Conservation (phyloP, 805 yeast species). For the Tetrapisispora pingtungensis region DNA sequence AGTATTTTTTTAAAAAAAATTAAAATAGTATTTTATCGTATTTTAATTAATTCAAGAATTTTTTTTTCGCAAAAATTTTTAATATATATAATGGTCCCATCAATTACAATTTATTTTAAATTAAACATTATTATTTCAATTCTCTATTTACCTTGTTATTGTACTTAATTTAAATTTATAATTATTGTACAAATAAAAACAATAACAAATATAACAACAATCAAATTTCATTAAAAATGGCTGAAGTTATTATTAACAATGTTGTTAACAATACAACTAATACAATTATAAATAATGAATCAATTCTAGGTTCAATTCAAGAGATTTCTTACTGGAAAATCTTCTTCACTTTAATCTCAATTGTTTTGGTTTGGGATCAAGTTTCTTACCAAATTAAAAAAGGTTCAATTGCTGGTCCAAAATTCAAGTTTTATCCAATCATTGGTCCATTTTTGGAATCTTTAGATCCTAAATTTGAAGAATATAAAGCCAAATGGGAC, state of each 20-base stretch:
- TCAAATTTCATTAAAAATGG: too few relatives aligned
- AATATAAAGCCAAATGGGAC: slow-evolving; percentile 86
- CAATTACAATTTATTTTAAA: too few relatives aligned
- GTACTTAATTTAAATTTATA: too few relatives aligned
- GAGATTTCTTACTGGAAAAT: slow-evolving; percentile 23
- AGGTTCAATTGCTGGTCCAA: slow-evolving; percentile 87
- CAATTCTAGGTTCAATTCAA: background rate
- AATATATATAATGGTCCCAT: too few relatives aligned
- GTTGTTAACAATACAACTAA: background rate
- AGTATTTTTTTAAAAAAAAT: too few relatives aligned
- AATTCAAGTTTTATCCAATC: slow-evolving; percentile 80
- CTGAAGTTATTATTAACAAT: slow-evolving; percentile 1
- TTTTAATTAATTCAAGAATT: background rate
- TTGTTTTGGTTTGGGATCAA: slow-evolving; percentile 58
- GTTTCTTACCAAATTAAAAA: slow-evolving; percentile 68
- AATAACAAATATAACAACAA: background rate
- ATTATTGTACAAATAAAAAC: background rate
- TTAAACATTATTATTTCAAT: too few relatives aligned
- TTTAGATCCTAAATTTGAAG: slow-evolving; percentile 91
- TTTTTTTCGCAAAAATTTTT: background rate
- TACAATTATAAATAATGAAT: background rate
- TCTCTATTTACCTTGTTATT: too few relatives aligned
- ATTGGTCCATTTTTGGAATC: slow-evolving; percentile 95
- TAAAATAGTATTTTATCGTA: too few relatives aligned
- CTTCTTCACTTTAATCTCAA: slow-evolving; percentile 36